Percentiles rank a stretch among this genome's conserved stretches.
phyloP scores from a whole-genome alignment of 2,329 filamentous ascomycete genomes.

The Colletotrichum lindemuthianum region DNA sequence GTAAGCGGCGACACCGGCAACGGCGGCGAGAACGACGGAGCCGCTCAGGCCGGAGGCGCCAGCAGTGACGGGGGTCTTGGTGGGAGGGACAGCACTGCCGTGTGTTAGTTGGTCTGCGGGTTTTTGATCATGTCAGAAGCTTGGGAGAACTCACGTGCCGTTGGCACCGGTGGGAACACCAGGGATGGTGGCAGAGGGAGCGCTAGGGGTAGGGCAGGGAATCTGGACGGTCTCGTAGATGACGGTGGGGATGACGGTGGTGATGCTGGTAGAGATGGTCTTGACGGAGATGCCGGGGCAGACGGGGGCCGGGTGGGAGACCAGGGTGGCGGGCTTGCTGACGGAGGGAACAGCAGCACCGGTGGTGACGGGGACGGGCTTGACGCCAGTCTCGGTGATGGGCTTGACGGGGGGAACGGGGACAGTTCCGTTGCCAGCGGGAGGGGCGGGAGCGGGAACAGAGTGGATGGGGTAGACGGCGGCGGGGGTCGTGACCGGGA shows the following conservation, averaged over 20 bases:
- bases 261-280: conserved; percentile 65
- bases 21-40: conserved; percentile 64
- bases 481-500: conserved; percentile 33
- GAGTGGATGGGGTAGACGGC: conserved; percentile 37
- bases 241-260: conserved; percentile 64
- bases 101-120: conserved; percentile 33
- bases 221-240: conserved; percentile 57
- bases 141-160: conserved; percentile 44
- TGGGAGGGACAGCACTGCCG: conserved; percentile 38
- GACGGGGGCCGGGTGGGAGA: conserved; percentile 33
- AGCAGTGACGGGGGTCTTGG: conserved; percentile 55
- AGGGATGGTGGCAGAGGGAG: conserved; percentile 40
- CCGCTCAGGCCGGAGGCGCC: conserved; percentile 64
- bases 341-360: conserved; percentile 35
- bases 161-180: conserved; percentile 37
- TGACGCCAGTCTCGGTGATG: conserved; percentile 33
- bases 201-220: conserved; percentile 51
- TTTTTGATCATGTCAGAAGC: not conserved
- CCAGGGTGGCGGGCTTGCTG: conserved; percentile 36
- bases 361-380: conserved; percentile 39
- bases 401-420: conserved; percentile 24
- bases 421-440: conserved; percentile 40
- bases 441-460: conserved; percentile 38
- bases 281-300: conserved; percentile 54
- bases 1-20: conserved; percentile 64